Base-by-base conservation (phyloP, 345 rosid species). In the Eucalyptus pumila region DNA sequence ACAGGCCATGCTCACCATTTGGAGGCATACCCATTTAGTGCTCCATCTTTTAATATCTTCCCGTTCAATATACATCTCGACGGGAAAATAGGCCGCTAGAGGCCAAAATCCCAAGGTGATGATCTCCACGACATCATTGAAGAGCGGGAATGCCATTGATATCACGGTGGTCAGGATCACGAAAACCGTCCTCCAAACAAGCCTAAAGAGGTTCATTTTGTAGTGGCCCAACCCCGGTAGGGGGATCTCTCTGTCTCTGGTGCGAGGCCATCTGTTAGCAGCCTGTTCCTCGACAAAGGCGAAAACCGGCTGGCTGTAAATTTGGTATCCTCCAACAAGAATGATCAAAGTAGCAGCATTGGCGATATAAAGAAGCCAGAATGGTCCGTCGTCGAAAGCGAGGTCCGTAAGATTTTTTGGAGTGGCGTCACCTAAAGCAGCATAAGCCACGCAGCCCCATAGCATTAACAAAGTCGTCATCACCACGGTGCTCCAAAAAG, bases 21-120 rank as follows among this genome's bases (percentile, higher is more conserved):
- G 91, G 14, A 95, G 92, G 88, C 92, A 92, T 8, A 92, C 65
- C 96, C 96, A 95, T 89, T 89, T 95, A 8, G 89, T 58, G 87
- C 92, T 90, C 96, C 96, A 91, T 49, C 87, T 89, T 4, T 87
- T 47, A 86, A 93, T 91, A 54, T 49, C 48, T 89, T 91, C 91
- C 86, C 89, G 92, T 24, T 76, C 54, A 62, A 95, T 94, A 83
- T 94, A 95, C 95, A 94, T 94, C 94, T 94, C 95, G 37, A 95
- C 92, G 2, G 96, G 96, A 88, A 94, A 94, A 76, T 92, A 94
- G 48, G 92, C 95, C 1, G 91, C 90, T 26, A 94, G 52, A 58
- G 96, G 95, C 96, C 96, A 95, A 62, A 94, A 95, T 45, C 95
- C 95, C 9, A 94, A 21, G 8, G 93, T 94, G 2, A 95, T 92